Percentiles rank a stretch among this genome's conserved stretches.
These are phyloP conservation scores for Davidsoniella virescens DNA, from an alignment of 2,329 filamentous ascomycete species.

Conservation along the genomic window DNA sequence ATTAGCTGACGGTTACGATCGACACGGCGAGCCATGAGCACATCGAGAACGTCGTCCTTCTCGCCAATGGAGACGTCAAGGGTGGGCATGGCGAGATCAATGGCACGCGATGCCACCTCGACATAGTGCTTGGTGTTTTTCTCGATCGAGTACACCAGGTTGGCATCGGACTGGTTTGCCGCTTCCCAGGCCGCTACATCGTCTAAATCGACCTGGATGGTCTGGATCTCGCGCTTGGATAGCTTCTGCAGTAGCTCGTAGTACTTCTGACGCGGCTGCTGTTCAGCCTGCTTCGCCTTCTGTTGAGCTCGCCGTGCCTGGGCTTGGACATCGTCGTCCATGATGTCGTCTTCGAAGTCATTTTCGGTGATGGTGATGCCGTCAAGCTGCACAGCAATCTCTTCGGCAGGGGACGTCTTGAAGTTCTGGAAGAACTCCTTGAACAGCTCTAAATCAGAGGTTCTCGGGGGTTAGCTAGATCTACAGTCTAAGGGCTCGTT, in stretches of 20 bases:
- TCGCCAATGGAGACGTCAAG: conserved; percentile 65
- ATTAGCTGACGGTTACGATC: conserved; percentile 67
- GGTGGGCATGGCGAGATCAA: conserved; percentile 72
- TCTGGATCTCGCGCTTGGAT: conserved; percentile 59
- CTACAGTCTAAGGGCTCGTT: neutral
- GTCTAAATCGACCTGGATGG: conserved; percentile 77
- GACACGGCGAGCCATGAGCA: conserved; percentile 84
- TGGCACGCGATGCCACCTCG: conserved; percentile 73
- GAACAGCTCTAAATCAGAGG: conserved; percentile 48
- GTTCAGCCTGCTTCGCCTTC: conserved; percentile 31
- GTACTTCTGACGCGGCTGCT: conserved; percentile 65
- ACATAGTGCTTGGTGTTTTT: conserved; percentile 90
- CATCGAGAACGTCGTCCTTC: conserved; percentile 93
- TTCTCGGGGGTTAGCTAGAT: conserved; percentile 17
- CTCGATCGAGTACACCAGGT: conserved; percentile 71
- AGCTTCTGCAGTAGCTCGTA: conserved; percentile 74
- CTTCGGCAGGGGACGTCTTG: conserved; percentile 59
- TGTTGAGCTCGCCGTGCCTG: conserved; percentile 29
- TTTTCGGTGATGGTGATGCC: conserved; percentile 77
- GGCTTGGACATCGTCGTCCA: conserved; percentile 61
- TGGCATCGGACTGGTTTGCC: conserved; percentile 48
- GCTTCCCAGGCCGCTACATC: conserved; percentile 73
- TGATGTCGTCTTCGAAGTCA: conserved; percentile 59
- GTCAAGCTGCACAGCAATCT: conserved; percentile 67
- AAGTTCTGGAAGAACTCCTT: conserved; percentile 77